Percentiles rank a stretch among this genome's conserved stretches.
Evolutionary conservation across 1,139 yeast species (phyloP).

Genomic region (Candida freyschussii): DNA sequence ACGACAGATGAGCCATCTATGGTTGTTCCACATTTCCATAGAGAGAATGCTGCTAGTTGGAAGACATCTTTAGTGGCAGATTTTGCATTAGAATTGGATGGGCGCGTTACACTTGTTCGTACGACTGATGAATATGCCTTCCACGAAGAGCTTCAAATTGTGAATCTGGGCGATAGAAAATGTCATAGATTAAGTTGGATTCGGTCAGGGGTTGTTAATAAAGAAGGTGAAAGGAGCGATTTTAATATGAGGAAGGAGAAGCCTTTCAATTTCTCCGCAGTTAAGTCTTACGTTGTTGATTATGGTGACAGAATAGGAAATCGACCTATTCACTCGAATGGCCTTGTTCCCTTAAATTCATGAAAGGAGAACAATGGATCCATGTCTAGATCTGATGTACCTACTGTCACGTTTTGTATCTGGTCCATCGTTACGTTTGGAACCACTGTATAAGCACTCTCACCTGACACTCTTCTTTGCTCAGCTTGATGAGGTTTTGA

Average conservation of each 20-base stretch:
- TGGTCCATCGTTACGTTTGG: too few species aligned
- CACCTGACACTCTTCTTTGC: too few species aligned
- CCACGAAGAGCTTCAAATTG: constrained; percentile 55
- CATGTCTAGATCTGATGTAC: too few species aligned
- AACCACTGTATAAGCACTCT: too few species aligned
- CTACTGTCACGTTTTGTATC: too few species aligned
- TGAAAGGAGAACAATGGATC: too few species aligned
- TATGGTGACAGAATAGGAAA: constrained; percentile 3
- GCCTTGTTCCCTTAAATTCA: constrained; percentile 1
- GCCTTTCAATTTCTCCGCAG: constrained; percentile 68
- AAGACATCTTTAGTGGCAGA: constrained; percentile 37
- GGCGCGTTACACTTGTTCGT: constrained; percentile 55
- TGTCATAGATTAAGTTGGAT: constrained; percentile 71
- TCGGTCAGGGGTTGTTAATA: constrained; percentile 51
- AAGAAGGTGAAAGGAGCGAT: constrained; percentile 47
- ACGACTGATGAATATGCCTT: constrained; percentile 59
- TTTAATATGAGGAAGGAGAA: constrained; percentile 67
- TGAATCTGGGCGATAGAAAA: constrained; percentile 49
- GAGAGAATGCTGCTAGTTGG: constrained; percentile 27
- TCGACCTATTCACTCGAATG: background rate
- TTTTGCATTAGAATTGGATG: constrained; percentile 54
- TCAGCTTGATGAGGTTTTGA: constrained; percentile 1
- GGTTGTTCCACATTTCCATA: constrained; percentile 53
- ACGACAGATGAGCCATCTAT: constrained; percentile 61
- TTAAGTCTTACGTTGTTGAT: constrained; percentile 38